These are phyloP conservation scores for Aphanomyces cochlioides DNA, from an alignment of 352 stramenopile species.

Conservation along the genomic window DNA sequence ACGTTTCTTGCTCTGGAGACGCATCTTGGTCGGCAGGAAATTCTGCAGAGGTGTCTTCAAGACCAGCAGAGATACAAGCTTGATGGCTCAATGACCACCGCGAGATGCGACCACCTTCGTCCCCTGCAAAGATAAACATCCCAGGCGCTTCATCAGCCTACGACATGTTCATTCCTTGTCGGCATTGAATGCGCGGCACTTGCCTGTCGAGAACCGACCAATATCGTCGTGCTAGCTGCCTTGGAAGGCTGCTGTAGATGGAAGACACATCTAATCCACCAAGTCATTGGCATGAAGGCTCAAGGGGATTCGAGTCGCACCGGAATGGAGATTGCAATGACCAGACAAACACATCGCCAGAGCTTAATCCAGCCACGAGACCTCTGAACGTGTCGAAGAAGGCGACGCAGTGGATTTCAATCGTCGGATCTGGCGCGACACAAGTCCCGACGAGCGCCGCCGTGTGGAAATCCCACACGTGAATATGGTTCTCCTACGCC, in stretches of 20 bases:
- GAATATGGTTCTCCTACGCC: conserved; percentile 52
- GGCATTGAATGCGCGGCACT: too few species aligned
- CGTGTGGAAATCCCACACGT: conserved; percentile 73
- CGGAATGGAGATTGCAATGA: conserved; percentile 20
- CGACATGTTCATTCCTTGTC: too few species aligned
- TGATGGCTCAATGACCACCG: conserved; percentile 37
- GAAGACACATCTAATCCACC: too few species aligned
- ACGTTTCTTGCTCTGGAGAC: not conserved
- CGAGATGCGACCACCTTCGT: conserved; percentile 46
- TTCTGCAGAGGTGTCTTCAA: not conserved
- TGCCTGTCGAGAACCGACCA: too few species aligned
- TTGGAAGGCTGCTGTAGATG: too few species aligned
- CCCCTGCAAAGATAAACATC: conserved; percentile 38
- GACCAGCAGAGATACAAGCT: too few species aligned
- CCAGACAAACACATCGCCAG: conserved; percentile 52
- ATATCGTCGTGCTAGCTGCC: too few species aligned
- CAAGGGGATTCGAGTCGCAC: not conserved
- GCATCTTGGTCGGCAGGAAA: not conserved
- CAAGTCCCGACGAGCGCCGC: conserved; percentile 61
- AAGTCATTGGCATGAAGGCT: too few species aligned
- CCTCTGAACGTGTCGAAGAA: conserved; percentile 47
- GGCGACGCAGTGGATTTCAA: conserved; percentile 54
- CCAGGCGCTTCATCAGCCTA: not conserved
- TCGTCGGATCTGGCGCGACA: conserved; percentile 34
- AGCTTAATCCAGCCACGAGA: conserved; percentile 50